phyloP scores from a whole-genome alignment of 2,329 filamentous ascomycete species.

The Myrmaecium sp. region DNA sequence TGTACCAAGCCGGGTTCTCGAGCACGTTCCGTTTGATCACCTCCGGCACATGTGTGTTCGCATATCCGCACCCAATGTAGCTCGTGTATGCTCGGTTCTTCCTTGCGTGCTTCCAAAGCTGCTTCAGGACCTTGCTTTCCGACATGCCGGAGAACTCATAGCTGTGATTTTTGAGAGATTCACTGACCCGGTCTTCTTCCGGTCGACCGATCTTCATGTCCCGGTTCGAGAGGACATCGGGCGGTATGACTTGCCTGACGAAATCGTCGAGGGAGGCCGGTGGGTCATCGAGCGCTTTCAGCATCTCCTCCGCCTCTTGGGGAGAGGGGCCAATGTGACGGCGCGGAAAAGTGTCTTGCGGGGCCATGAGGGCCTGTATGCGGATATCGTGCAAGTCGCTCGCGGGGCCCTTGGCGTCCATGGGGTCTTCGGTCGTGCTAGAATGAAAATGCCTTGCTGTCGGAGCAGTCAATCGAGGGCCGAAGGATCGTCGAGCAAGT shows the following conservation, averaged over 20 bases:
- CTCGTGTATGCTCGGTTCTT: slow-evolving; percentile 47
- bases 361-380: slow-evolving; percentile 19
- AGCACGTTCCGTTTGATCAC: slow-evolving; percentile 88
- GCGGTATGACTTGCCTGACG: slow-evolving; percentile 65
- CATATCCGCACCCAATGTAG: slow-evolving; percentile 80
- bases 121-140: slow-evolving; percentile 42
- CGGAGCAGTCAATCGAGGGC: too few relatives aligned
- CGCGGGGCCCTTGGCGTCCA: slow-evolving; percentile 12
- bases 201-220: slow-evolving; percentile 38
- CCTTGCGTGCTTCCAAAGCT: slow-evolving; percentile 36
- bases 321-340: slow-evolving; percentile 77
- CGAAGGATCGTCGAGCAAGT: too few relatives aligned
- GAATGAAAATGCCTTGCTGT: slow-evolving; percentile 6
- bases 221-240: slow-evolving; percentile 55
- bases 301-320: slow-evolving; percentile 57
- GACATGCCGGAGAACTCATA: slow-evolving; percentile 28
- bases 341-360: slow-evolving; percentile 52
- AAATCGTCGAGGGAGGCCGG: slow-evolving; percentile 63
- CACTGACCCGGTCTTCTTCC: slow-evolving; percentile 2
- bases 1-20: slow-evolving; percentile 93
- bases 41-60: slow-evolving; percentile 66
- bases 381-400: slow-evolving; percentile 6
- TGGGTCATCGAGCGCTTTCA: slow-evolving; percentile 60
- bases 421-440: slow-evolving; percentile 13
- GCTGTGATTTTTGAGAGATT: slow-evolving; percentile 9